Evolutionary conservation across 768 basidiomycete species (phyloP), one percentile per base, ranked within the genome.

Genomic region (Royoungia palumana): DNA sequence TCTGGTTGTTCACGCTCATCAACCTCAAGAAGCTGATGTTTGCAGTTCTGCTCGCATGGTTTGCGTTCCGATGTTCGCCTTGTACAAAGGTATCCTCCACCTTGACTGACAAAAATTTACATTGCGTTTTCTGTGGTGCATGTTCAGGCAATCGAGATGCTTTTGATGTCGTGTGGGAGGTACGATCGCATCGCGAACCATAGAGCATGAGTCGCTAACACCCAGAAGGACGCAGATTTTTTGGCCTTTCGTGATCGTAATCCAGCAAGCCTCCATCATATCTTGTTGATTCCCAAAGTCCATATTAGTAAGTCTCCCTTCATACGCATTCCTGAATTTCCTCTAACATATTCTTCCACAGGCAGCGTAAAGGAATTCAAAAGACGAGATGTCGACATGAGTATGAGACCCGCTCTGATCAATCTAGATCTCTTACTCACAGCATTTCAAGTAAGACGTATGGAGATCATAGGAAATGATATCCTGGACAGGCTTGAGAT

Each of bases 331-430:
- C 13, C 9, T 5, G 17, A 1, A 2, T 6, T 4, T 24, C 27
- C 20, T 35, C 32, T 46, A 17, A 51, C 3, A 9, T 21, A 21
- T 27, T 20, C 4, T 9, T 7, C 35, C 22, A 11, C 51, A 88
- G 87, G 61, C 28, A 88, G 79, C 45, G 77, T 88, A 17, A 77
- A 69, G 54, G 60, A 72, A 2, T 60, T 89, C 24, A 62, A 52
- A 6, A 60, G 58, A 49, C 49, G 59, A 8, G 80, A 89, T 51
- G 71, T 70, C 2, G 58, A 67, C 21, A 68, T 86, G 47, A 70
- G 86, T 87, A 59, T 27, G 70, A 11, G n/a, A 49, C 17, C 62
- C 22, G 3, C 24, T 60, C 9, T 36, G 19, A 21, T 49, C 28
- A 17, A 21, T 49, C 28, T 41, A 22, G 41, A 5, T 47, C 52